Evolutionary conservation across 495 filamentous ascomycete species (phyloP), one percentile per base, ranked within the genome.

Genomic region (Symbiotaphrina buchneri): DNA sequence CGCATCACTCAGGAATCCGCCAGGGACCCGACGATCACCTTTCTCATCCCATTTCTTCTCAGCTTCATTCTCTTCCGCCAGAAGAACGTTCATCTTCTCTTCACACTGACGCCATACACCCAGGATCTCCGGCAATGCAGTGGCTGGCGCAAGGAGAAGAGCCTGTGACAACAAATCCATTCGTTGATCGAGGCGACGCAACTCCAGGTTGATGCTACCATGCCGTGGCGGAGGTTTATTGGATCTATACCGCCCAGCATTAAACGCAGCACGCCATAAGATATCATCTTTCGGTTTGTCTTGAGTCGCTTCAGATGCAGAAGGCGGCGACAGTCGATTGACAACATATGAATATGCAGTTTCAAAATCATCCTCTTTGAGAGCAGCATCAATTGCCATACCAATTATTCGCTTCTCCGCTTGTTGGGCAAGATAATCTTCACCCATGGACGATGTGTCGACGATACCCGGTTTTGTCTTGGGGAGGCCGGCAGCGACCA

Each of bases 341-440:
- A 90, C 66, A 21, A 92, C 75, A 52, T 87, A 93, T 8, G 82
- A 91, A 52, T 95, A 95, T 15, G 90, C 90, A 1, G 90, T 95
- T 39, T 91, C 85, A 40, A 95, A 95, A 44, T 97, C 87, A 41
- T 87, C 68, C 46, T 84, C 79, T 4, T 59, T 54, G 1, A 95
- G 64, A 18, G 85, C 81, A 4, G 83, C 73, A 41, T 85, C 73
- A 26, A 95, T 74, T 41, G 85, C 84, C 67, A 92, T 80, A 31
- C 74, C 74, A 19, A 70, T 76, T 31, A 97, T 72, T 30, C 82
- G 68, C 18, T 66, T 63, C 44, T 77, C 68, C 10, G 63, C 38
- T 23, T 35, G 27, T 7, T 16, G 31, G 2, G 37, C 14, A n/a
- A 35, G 20, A 6, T 41, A 14, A 8, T 40, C 30, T 4, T 37